These are phyloP conservation scores for Acarospora socialis DNA, from an alignment of 2,329 filamentous ascomycete genomes.

Conservation along the genomic window DNA sequence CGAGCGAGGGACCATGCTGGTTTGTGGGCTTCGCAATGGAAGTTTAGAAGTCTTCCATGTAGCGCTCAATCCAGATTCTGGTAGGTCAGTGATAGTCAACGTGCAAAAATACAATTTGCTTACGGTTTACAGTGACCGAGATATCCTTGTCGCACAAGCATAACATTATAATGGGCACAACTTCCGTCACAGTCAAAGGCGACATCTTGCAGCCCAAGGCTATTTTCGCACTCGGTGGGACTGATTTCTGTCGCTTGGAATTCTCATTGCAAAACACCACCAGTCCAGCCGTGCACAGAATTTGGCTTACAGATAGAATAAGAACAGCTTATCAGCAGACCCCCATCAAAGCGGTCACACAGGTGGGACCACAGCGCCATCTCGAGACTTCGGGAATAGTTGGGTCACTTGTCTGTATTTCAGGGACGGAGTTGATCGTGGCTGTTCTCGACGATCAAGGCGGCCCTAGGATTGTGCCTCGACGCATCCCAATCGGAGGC, in stretches of 20 bases:
- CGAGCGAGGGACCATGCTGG: not conserved
- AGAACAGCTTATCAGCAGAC: conserved; percentile 4
- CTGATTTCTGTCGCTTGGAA: conserved; percentile 6
- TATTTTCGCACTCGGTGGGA: conserved; percentile 7
- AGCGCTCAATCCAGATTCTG: not conserved
- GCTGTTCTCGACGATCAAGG: conserved; percentile 34
- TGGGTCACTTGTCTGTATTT: conserved; percentile 11
- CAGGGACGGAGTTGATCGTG: conserved; percentile 38
- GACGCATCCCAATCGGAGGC: conserved; percentile 31
- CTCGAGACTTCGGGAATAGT: no score
- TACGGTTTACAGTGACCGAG: no score
- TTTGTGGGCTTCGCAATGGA: conserved; percentile 13
- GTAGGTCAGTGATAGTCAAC: conserved; percentile 8
- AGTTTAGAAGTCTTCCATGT: conserved; percentile 4
- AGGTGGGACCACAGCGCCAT: no score
- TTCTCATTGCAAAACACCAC: conserved; percentile 1
- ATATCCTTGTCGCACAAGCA: no score
- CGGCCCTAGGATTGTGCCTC: conserved; percentile 32
- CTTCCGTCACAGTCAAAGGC: conserved; percentile 11
- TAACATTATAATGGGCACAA: conserved; percentile 9
- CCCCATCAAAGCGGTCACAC: conserved; percentile 5
- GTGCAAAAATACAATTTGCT: no score
- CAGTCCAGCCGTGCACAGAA: conserved; percentile 3
- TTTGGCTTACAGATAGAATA: conserved; percentile 9
- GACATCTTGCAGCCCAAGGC: not conserved